Base-by-base conservation (phyloP, 768 basidiomycete species). In the Trametes coccinea region DNA sequence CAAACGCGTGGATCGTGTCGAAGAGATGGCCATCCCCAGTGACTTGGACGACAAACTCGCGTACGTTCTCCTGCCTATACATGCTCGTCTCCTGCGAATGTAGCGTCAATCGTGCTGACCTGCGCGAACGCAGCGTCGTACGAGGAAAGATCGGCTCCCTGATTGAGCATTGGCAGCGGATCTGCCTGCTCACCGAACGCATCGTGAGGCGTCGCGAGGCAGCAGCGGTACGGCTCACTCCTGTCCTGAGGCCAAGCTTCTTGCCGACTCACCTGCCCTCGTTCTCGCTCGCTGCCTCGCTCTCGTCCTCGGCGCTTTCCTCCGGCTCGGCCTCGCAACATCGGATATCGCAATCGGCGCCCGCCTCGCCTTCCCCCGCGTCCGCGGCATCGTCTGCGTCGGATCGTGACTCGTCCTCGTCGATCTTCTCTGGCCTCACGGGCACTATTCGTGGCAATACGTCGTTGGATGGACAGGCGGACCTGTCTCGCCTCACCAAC, bases 11-110 rank as follows among this genome's bases (percentile, higher is more conserved):
- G 92, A 93, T 66, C 80, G 83, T 50, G 78, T 88, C 14, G 93
- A 96, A 70, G 93, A 97, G 75, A 93, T 95, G 91, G 79, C 85
- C 10, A 93, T 98, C 55, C 96, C 96, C 3, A 87, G 90, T 61
- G 94, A 98, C 74, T 79, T 98, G 7, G 93, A 95, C 62, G 90
- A 95, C 51, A 96, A 95, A 71, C 84, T 98, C 58, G 80, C 82
- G 89, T 90, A 76, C 13, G 71, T 67, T 11, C 13, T n/a, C 0
- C 17, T 22, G 22, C 22, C 22, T 22, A 22, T 22, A 0, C 22
- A 22, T 22, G 22, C 22, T 22, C 22, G 22, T 22, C 22, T 22
- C 22, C 22, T 22, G 22, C 22, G 22, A 22, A 22, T 22, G 22
- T 22, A 22, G 22, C 22, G 22, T 22, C 0, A 22, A 22, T 22